phyloP scores from a whole-genome alignment of 306 rosid genomes.

The Rubus parviflorus region DNA sequence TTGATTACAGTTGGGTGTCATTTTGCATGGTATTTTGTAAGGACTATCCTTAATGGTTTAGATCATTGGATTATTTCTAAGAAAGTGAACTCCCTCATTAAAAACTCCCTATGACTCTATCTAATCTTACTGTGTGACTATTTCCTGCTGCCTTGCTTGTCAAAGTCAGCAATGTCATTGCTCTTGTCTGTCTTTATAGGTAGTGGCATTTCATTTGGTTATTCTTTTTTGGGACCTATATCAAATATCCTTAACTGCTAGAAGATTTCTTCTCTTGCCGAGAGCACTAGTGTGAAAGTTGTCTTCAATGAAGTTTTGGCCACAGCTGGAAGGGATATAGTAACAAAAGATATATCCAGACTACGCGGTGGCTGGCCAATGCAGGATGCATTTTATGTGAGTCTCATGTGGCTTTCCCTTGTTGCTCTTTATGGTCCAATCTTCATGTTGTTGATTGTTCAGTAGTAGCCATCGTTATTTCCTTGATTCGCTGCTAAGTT shows the following conservation, averaged over 20 bases:
- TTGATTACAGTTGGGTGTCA: neutral
- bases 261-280: slow-evolving; percentile 90
- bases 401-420: slow-evolving; percentile 32
- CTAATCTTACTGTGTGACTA: neutral
- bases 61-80: neutral
- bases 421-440: neutral
- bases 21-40: neutral
- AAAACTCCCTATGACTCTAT: neutral
- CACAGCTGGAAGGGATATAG: slow-evolving; percentile 83
- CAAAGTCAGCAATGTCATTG: neutral
- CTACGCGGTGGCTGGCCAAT: slow-evolving; percentile 98
- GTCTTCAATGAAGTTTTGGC: slow-evolving; percentile 88
- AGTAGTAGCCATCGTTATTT: neutral
- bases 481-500: neutral
- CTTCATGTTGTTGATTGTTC: neutral
- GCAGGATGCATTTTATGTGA: slow-evolving; percentile 95
- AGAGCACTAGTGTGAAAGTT: slow-evolving; percentile 72
- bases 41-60: too few species aligned
- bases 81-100: too few species aligned
- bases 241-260: slow-evolving; percentile 49
- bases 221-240: slow-evolving; percentile 3
- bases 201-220: neutral
- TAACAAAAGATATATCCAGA: slow-evolving; percentile 90
- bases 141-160: neutral
- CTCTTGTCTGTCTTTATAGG: neutral